Conservation (phyloP, 331 rosid species). For the Quercus lobata region DNA sequence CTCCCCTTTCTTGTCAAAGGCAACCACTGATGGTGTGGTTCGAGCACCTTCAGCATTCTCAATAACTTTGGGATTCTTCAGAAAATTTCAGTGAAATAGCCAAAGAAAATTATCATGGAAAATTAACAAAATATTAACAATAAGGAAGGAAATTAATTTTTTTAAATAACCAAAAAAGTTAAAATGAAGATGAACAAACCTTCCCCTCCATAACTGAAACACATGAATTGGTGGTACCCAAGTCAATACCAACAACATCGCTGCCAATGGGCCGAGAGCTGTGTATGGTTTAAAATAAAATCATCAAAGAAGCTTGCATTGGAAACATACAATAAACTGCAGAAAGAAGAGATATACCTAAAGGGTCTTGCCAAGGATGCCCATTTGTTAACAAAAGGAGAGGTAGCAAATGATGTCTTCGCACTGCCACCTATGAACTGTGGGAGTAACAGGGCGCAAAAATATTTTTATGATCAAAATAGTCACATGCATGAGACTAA, state of each 20-base stretch:
- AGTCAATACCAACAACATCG: slow-evolving; percentile 88
- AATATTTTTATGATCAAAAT: too few relatives aligned
- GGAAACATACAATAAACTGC: too few relatives aligned
- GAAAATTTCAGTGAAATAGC: neutral
- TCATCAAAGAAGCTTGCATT: too few relatives aligned
- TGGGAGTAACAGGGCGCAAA: too few relatives aligned
- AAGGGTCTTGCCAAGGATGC: too few relatives aligned
- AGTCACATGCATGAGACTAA: too few relatives aligned
- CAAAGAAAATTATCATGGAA: neutral
- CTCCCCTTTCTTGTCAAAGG: slow-evolving; percentile 88
- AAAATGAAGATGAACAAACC: slow-evolving; percentile 16
- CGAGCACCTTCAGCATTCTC: slow-evolving; percentile 96
- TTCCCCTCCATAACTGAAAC: slow-evolving; percentile 96
- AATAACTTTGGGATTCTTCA: slow-evolving; percentile 85
- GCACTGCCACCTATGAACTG: too few relatives aligned
- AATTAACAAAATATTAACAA: neutral
- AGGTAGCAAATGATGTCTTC: too few relatives aligned
- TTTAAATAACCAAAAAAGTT: neutral
- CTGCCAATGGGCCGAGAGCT: slow-evolving; percentile 83
- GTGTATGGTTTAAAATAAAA: slow-evolving; percentile 21
- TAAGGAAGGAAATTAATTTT: neutral
- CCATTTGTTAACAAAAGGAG: too few relatives aligned
- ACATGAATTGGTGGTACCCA: slow-evolving; percentile 96
- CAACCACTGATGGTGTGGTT: slow-evolving; percentile 95
- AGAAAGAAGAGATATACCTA: too few relatives aligned